phyloP scores from a whole-genome alignment of 1,284 basidiomycete species.

The Amylostereum areolatum region DNA sequence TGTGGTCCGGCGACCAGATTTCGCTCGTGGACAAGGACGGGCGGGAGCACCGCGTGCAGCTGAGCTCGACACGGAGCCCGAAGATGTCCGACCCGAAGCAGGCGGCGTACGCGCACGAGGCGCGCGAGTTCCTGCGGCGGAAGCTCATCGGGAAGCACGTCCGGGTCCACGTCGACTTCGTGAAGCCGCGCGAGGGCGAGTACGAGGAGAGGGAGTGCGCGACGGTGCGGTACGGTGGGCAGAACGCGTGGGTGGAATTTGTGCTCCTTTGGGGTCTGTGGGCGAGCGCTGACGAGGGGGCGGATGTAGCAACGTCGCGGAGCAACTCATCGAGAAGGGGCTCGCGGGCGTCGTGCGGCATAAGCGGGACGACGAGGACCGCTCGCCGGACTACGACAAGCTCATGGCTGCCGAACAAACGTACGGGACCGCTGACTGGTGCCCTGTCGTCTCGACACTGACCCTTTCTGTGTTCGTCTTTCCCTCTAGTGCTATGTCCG shows the following conservation, averaged over 20 bases:
- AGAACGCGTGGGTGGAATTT: slow-evolving; percentile 51
- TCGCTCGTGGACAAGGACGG: slow-evolving; percentile 74
- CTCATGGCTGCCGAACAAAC: slow-evolving; percentile 90
- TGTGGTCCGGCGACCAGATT: slow-evolving; percentile 93
- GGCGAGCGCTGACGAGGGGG: no score
- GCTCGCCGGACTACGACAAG: slow-evolving; percentile 92
- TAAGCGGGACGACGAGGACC: slow-evolving; percentile 91
- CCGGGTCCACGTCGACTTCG: slow-evolving; percentile 79
- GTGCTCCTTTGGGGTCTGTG: no score
- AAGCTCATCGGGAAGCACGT: slow-evolving; percentile 89
- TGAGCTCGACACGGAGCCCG: slow-evolving; percentile 87
- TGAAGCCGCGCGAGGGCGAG: slow-evolving; percentile 89
- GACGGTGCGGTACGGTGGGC: slow-evolving; percentile 79
- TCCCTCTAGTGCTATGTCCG: slow-evolving; percentile 61
- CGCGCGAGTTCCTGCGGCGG: slow-evolving; percentile 87
- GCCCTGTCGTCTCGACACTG: not conserved
- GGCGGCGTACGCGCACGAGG: slow-evolving; percentile 86
- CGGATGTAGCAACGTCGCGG: slow-evolving; percentile 72
- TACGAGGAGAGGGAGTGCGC: slow-evolving; percentile 91
- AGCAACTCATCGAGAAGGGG: slow-evolving; percentile 91
- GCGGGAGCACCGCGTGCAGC: slow-evolving; percentile 80
- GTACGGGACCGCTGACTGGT: slow-evolving; percentile 39
- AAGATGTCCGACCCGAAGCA: slow-evolving; percentile 87
- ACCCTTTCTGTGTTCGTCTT: not conserved
- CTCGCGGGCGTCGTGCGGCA: slow-evolving; percentile 88